Evolutionary conservation across 306 rosid genomes (phyloP), one percentile per base, ranked within the genome.

Genomic region (Neltuma alba): DNA sequence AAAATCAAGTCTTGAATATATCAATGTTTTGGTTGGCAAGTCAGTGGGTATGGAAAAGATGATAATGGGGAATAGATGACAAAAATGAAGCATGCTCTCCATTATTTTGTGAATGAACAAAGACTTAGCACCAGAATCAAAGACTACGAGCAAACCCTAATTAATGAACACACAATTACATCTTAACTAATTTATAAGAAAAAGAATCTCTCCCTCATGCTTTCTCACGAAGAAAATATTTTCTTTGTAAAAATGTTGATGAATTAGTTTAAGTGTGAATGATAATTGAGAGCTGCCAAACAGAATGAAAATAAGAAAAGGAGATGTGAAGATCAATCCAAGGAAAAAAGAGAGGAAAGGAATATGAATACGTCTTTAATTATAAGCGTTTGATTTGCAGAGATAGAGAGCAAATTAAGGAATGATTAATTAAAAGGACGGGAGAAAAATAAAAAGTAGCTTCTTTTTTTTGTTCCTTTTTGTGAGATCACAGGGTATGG

Each of bases 41-140:
- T 38, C n/a, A 38, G 45, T 41, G 45, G 13, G 45, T 41, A 41
- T 3, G 1, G 45, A 41, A 41, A 41, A 41, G 2, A 76, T 38
- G 41, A 45, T 2, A 1, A 1, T 50, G 63, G 33, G 15, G 16
- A 14, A 27, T 83, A 75, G 33, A 76, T 48, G 88, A 80, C 81
- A 83, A 78, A 86, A 83, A 76, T 81, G 28, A 84, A 67, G 37
- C 44, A 62, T 13, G 80, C 47, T 80, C 71, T 44, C 76, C 50
- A 30, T 76, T 45, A 72, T 76, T 71, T 52, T 72, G 76, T 77
- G 68, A 83, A 23, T 76, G 55, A 81, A 85, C 75, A 87, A 79
- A 76, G 85, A 86, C 88, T 82, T 82, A 20, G 64, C 50, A 86
- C 76, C 88, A 67, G 57, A 67, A 72, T 74, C 78, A 60, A 28